Evolutionary conservation across 805 yeast genomes (phyloP), one percentile per base, ranked within the genome.

Genomic region (Ogataea trehalophila): DNA sequence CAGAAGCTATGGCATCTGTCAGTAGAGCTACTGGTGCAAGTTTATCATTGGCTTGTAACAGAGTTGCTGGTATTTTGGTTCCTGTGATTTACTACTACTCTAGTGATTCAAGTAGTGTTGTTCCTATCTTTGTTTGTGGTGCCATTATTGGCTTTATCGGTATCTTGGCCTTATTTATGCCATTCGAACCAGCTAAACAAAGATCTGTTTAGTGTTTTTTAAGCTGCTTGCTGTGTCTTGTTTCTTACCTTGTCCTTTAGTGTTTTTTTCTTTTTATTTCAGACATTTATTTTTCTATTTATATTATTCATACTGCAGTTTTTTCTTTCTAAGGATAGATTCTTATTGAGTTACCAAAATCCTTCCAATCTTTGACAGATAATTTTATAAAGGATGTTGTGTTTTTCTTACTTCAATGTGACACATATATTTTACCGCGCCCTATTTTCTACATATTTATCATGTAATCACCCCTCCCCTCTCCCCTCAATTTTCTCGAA

Each of bases 1-100:
- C 83, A 1, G 83, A 80, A 53, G 73, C 76, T 16, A 70, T 80
- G 56, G 80, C 80, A 14, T 61, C 74, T 0, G 60, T 63, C 44
- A 70, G 68, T 13, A 63, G 76, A 56, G 82, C 80, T 11, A 78
- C 85, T 3, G 84, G 80, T 22, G 73, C 73, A 37, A 80, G 82
- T 3, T 57, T 80, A 23, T 76, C 81, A 0, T 70, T 81, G 18
- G 74, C 76, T 6, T 68, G 69, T 37, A 74, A 73, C 51, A 62
- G 82, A 57, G 53, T 74, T 11, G 64, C 74, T 47, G 81, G 81
- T 31, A 72, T 72, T 20, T 69, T 77, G 58, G 78, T 76, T 6
- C 81, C 83, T 22, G 72, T 77, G 23, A 75, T 77, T 45, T 74
- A 70, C 29, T 76, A 75, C 50, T 75, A 63, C 58, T 73, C 76